These are phyloP conservation scores for Geotrichum restrictum DNA, from an alignment of 1,139 yeast species.

Conservation along the genomic window DNA sequence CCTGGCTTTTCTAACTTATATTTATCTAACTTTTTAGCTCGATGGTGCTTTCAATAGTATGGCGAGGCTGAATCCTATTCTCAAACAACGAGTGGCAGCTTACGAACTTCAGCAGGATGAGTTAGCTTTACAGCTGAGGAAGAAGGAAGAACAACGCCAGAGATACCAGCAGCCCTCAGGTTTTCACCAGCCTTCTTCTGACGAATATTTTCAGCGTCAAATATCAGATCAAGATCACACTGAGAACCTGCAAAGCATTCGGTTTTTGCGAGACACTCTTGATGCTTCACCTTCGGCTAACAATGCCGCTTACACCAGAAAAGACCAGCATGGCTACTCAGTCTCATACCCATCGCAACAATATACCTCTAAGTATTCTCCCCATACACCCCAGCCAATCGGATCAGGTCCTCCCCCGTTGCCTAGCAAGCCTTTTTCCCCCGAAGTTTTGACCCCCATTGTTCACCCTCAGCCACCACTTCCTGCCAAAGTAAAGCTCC, in stretches of 20 bases:
- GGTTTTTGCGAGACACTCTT: constrained; percentile 10
- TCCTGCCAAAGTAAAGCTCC: constrained; percentile 24
- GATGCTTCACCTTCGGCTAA: background rate
- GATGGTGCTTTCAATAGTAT: constrained; percentile 39
- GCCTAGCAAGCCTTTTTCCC: constrained; percentile 21
- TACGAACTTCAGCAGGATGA: constrained; percentile 24
- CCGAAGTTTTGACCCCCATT: constrained; percentile 12
- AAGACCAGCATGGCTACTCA: background rate
- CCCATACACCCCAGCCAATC: constrained; percentile 1
- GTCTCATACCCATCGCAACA: constrained; percentile 21
- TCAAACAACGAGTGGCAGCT: constrained; percentile 37
- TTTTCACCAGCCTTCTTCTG: background rate
- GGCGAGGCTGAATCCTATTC: constrained; percentile 39
- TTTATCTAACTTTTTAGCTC: constrained; percentile 21
- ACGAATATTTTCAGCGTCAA: background rate
- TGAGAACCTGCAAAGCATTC: constrained; percentile 13
- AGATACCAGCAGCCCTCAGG: constrained; percentile 17
- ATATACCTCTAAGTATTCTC: constrained; percentile 11
- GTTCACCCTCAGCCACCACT: constrained; percentile 18
- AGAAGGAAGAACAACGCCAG: constrained; percentile 17
- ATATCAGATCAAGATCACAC: constrained; percentile 20
- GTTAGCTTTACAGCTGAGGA: constrained; percentile 1
- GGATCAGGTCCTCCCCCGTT: constrained; percentile 16
- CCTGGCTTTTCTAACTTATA: background rate
- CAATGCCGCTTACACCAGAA: background rate